These are phyloP conservation scores for Theileria equi DNA, from an alignment of 169 alveolate species.

Conservation along the genomic window DNA sequence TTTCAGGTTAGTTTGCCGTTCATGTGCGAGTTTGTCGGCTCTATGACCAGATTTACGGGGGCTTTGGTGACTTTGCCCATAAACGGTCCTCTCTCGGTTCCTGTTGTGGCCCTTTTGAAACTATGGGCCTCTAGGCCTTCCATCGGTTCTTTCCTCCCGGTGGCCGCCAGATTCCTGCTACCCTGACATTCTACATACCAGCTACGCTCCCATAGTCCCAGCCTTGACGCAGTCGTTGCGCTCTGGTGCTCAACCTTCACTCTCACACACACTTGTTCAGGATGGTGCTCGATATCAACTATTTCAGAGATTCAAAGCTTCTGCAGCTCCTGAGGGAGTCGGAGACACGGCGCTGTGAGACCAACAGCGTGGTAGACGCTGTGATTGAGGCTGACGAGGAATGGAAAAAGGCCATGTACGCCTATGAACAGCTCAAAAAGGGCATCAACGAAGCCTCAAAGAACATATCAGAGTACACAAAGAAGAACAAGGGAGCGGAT, in stretches of 20 bases:
- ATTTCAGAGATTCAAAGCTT: constrained; percentile 68
- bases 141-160: background rate
- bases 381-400: constrained; percentile 77
- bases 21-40: no score
- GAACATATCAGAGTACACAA: constrained; percentile 53
- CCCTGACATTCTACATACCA: background rate
- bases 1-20: no score
- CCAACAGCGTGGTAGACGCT: constrained; percentile 65
- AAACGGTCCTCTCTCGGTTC: no score
- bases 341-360: constrained; percentile 68
- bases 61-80: no score
- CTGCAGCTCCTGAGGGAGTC: constrained; percentile 69
- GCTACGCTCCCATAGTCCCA: background rate
- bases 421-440: constrained; percentile 75
- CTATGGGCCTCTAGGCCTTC: background rate
- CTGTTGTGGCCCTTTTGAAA: no score
- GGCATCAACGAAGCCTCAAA: constrained; percentile 60
- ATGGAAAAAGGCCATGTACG: constrained; percentile 79
- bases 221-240: background rate
- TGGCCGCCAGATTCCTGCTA: no score
- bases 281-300: constrained; percentile 73
- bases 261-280: no score
- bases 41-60: no score
- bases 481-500: constrained; percentile 43
- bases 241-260: background rate